Conservation (phyloP, 495 filamentous ascomycete species). For the Penicillium atrosanguineum region DNA sequence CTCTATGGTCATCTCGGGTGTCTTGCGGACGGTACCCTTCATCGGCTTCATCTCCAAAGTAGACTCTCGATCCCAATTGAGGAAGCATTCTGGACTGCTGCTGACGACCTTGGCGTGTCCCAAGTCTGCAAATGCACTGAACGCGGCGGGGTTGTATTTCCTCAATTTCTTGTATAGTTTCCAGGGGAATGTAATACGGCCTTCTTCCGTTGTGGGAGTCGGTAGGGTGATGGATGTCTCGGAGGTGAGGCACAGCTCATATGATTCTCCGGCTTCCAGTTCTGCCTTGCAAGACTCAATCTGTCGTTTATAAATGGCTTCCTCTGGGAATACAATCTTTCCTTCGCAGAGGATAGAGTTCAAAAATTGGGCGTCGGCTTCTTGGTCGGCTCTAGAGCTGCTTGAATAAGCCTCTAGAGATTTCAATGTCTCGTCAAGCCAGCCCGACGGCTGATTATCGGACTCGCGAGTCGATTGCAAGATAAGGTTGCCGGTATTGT, state of each 20-base stretch:
- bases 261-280: constrained; percentile 79
- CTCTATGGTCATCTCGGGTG: constrained; percentile 57
- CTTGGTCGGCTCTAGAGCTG: background rate
- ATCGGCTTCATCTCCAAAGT: constrained; percentile 66
- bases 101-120: constrained; percentile 67
- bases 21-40: constrained; percentile 90
- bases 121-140: constrained; percentile 78
- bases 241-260: constrained; percentile 87
- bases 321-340: constrained; percentile 44
- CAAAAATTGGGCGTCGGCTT: constrained; percentile 23
- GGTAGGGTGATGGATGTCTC: constrained; percentile 62
- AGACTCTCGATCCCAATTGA: constrained; percentile 60
- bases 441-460: constrained; percentile 33
- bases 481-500: constrained; percentile 55
- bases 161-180: constrained; percentile 69
- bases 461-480: constrained; percentile 57
- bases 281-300: constrained; percentile 67
- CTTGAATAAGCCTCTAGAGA: constrained; percentile 12
- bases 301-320: constrained; percentile 58
- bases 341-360: constrained; percentile 33
- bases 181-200: constrained; percentile 51
- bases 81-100: constrained; percentile 90
- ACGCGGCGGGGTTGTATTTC: constrained; percentile 76
- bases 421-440: constrained; percentile 37
- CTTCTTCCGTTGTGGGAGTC: constrained; percentile 14